Evolutionary conservation across 202 grass and related monocot species (phyloP), one percentile per base, ranked within the genome.

Genomic region (Miscanthus sacchariflorus): DNA sequence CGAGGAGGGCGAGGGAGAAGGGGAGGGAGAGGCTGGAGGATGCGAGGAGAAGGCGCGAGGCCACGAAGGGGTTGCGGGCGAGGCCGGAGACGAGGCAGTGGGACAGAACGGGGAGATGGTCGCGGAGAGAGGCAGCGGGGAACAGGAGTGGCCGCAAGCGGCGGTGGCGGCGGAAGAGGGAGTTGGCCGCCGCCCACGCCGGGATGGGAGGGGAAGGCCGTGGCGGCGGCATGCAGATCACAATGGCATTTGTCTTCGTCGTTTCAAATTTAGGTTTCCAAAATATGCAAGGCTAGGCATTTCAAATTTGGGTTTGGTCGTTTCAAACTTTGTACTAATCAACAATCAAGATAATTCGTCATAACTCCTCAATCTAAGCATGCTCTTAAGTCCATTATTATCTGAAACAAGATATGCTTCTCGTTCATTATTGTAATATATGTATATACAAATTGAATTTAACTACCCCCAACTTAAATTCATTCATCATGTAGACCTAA

Each of bases 21-120:
- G 81, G 83, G 66, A 93, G 85, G 52, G 87, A 85, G 45, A 67
- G 42, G 70, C 79, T 56, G 64, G 79, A 40, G 65, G 82, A 70
- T 17, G 83, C 65, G 69, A 90, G 9, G 74, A 93, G 89, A 56
- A 93, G 50, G 72, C 89, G 89, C 67, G 91, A 90, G 28, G 91
- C 83, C 45, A 95, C 89, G 87, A 93, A 95, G 79, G 87, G 89
- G 74, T 82, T 90, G 82, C 48, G 65, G 21, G 84, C 90, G 76
- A 93, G 94, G 76, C 89, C 91, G 30, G 91, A 95, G 40, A 93
- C 87, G 54, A 95, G 10, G 91, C 91, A 87, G 80, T 90, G 72
- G 46, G 89, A 91, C n/a, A 91, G 76, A 3, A 84, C 80, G 58
- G 87, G 87, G 9, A 85, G 74, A 56, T 88, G 49, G 46, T 69